phyloP scores from a whole-genome alignment of 2,329 filamentous ascomycete genomes.

The Proliferodiscus dingleyae region DNA sequence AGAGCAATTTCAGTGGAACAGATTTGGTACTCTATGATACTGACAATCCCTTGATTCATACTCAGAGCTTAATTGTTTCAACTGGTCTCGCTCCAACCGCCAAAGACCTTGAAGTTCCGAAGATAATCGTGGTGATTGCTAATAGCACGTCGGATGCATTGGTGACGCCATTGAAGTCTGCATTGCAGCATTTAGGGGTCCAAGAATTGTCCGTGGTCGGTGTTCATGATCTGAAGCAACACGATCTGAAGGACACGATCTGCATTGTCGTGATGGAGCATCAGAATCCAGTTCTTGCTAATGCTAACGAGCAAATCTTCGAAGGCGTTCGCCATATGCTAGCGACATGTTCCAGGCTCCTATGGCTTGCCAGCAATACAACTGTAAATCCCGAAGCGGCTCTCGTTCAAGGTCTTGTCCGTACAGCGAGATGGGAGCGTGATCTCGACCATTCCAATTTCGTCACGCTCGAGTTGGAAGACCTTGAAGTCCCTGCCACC shows the following conservation, averaged over 20 bases:
- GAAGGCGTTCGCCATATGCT: conserved; percentile 38
- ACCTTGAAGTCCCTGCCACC: conserved; percentile 33
- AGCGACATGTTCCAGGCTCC: conserved; percentile 33
- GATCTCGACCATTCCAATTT: conserved; percentile 26
- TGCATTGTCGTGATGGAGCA: conserved; percentile 46
- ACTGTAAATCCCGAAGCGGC: conserved; percentile 19
- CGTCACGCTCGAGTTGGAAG: conserved; percentile 22
- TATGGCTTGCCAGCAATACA: conserved; percentile 44
- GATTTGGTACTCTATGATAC: conserved; percentile 15
- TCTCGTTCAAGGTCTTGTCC: conserved; percentile 7
- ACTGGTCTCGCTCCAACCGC: background rate
- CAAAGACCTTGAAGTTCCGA: background rate
- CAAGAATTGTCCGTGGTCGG: conserved; percentile 33
- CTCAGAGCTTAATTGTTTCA: background rate
- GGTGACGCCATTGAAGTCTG: background rate
- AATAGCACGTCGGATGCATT: background rate
- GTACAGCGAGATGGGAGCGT: conserved; percentile 27
- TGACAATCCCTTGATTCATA: background rate
- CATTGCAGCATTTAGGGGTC: background rate
- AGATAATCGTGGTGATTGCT: background rate
- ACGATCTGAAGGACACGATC: conserved; percentile 33
- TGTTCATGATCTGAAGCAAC: conserved; percentile 31
- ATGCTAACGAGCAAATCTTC: conserved; percentile 38
- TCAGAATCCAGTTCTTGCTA: conserved; percentile 32
- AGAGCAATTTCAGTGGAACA: conserved; percentile 24